phyloP scores from a whole-genome alignment of 208 protist genomes.

The Acanthamoeba quina region DNA sequence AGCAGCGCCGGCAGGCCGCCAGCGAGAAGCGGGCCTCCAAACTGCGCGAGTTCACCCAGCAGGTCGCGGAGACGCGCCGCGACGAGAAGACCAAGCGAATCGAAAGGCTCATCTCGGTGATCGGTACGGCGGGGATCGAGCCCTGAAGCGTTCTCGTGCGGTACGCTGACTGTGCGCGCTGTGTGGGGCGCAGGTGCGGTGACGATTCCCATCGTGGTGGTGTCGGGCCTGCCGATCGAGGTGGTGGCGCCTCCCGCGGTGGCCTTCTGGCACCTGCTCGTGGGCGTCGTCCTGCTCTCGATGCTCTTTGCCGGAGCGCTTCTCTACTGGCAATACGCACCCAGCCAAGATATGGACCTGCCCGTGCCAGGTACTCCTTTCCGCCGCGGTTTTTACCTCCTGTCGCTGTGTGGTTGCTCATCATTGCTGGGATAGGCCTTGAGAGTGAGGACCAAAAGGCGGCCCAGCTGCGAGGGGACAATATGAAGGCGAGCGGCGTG shows the following conservation, averaged over 20 bases:
- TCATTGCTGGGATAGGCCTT: background rate
- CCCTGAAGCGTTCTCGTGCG: too few relatives aligned
- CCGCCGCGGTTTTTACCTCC: background rate
- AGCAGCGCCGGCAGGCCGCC: slow-evolving; percentile 10
- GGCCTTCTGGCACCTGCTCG: slow-evolving; percentile 15
- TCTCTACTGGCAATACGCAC: slow-evolving; percentile 33
- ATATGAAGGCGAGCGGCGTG: background rate
- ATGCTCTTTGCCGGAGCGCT: background rate
- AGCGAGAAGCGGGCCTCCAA: slow-evolving; percentile 29
- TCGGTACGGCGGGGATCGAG: background rate
- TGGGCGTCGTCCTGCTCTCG: background rate
- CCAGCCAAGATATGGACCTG: background rate
- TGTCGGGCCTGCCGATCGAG: slow-evolving; percentile 11
- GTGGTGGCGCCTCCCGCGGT: background rate
- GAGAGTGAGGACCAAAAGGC: background rate
- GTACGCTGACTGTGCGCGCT: too few relatives aligned
- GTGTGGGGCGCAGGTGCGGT: background rate
- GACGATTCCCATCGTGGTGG: slow-evolving; percentile 36
- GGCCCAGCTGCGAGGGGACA: background rate
- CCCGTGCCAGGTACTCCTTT: background rate
- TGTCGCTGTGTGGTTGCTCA: background rate
- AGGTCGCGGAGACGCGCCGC: background rate
- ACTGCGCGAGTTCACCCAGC: background rate
- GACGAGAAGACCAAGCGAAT: slow-evolving; percentile 8
- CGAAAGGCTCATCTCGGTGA: slow-evolving; percentile 40